phyloP scores from a whole-genome alignment of 2,329 filamentous ascomycete genomes.

The Sarocladium oryzae region DNA sequence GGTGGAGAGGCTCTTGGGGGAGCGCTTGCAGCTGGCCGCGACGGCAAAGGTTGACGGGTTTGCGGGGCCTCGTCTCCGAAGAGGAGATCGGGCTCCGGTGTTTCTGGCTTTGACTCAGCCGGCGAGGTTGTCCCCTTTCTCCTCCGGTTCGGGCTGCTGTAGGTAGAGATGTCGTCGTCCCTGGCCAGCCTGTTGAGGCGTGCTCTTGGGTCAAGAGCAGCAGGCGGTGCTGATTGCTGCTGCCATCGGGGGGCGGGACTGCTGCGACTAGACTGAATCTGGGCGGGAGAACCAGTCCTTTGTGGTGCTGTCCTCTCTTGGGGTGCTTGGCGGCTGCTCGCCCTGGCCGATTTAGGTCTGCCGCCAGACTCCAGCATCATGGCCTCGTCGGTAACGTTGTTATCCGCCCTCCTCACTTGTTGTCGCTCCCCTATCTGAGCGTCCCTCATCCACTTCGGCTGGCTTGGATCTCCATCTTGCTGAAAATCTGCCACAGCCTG shows the following conservation, averaged over 20 bases:
- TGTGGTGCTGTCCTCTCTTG: background rate
- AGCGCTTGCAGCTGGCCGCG: constrained; percentile 31
- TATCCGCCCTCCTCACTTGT: constrained; percentile 5
- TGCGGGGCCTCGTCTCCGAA: constrained; percentile 38
- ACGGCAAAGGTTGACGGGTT: constrained; percentile 27
- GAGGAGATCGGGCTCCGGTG: constrained; percentile 57
- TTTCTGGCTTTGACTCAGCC: constrained; percentile 30
- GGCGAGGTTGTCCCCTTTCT: constrained; percentile 55
- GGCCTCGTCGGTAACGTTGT: constrained; percentile 61
- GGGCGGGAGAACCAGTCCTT: constrained; percentile 22
- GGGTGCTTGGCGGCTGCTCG: constrained; percentile 20
- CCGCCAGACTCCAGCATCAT: constrained; percentile 68
- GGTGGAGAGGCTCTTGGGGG: constrained; percentile 23
- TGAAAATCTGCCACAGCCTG: constrained; percentile 86
- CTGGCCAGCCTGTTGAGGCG: constrained; percentile 66
- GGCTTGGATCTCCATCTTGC: constrained; percentile 59
- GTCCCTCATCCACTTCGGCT: constrained; percentile 95
- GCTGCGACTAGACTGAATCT: constrained; percentile 37
- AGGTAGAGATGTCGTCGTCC: constrained; percentile 79
- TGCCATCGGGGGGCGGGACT: constrained; percentile 54
- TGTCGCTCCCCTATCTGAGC: constrained; percentile 37
- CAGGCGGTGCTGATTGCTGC: constrained; percentile 36
- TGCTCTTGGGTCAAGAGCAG: constrained; percentile 30
- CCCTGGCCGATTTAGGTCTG: constrained; percentile 39
- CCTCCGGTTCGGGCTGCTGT: constrained; percentile 79